Percentiles rank a stretch among this genome's conserved stretches.
phyloP scores from a whole-genome alignment of 2,329 filamentous ascomycete species.

The Curvularia hawaiiensis region DNA sequence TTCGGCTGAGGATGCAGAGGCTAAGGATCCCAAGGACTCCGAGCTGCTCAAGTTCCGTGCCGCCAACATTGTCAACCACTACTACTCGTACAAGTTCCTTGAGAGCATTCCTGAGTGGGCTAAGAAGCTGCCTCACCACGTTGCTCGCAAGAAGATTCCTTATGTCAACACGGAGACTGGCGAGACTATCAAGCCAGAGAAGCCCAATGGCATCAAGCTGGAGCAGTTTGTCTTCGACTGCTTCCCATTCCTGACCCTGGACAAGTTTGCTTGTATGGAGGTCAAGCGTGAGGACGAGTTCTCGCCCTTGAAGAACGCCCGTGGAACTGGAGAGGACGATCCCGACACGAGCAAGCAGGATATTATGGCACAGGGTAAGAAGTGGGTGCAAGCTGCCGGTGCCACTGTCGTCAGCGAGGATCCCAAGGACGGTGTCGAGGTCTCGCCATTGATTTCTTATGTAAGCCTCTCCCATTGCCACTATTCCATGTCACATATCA shows the following conservation, averaged over 20 bases:
- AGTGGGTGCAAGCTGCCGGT: conserved; percentile 82
- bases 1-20: conserved; percentile 84
- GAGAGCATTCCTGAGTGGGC: conserved; percentile 88
- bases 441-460: conserved; percentile 94
- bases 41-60: conserved; percentile 92
- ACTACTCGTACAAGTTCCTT: conserved; percentile 94
- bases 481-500: background rate
- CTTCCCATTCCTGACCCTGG: conserved; percentile 84
- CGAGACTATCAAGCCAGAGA: conserved; percentile 84
- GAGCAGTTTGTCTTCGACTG: conserved; percentile 99
- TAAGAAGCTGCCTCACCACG: conserved; percentile 87
- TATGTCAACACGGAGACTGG: conserved; percentile 77
- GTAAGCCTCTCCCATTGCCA: conserved; percentile 63
- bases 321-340: conserved; percentile 84
- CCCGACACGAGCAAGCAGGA: conserved; percentile 90
- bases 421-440: conserved; percentile 71
- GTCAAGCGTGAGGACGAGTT: conserved; percentile 98
- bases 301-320: conserved; percentile 92
- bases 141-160: conserved; percentile 98
- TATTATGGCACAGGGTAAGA: conserved; percentile 86
- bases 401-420: conserved; percentile 71
- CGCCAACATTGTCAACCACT: conserved; percentile 99
- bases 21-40: conserved; percentile 79
- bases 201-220: conserved; percentile 97
- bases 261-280: conserved; percentile 94